Conservation (phyloP, 768 basidiomycete species). For the Auriscalpium orientale region DNA sequence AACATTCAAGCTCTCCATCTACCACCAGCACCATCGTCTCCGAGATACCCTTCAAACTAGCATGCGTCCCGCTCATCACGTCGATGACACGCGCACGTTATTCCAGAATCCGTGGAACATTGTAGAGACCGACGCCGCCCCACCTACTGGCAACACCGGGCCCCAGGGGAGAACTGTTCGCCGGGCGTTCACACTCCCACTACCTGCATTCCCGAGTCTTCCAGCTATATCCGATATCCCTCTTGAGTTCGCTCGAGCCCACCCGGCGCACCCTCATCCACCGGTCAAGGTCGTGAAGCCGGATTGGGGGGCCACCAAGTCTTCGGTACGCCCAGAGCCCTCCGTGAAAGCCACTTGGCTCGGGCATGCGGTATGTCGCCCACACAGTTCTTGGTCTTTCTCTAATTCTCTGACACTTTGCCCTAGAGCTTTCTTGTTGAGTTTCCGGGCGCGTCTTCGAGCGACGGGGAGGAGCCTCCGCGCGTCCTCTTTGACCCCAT, state of each 20-base stretch:
- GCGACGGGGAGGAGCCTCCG: slow-evolving; percentile 14
- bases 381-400: background rate
- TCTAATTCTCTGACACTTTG: background rate
- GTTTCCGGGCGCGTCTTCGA: slow-evolving; percentile 11
- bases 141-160: background rate
- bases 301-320: slow-evolving; percentile 13
- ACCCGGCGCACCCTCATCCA: slow-evolving; percentile 6
- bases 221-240: background rate
- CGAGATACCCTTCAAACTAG: background rate
- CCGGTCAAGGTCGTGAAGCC: slow-evolving; percentile 21
- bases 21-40: no score
- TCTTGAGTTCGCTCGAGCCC: slow-evolving; percentile 12
- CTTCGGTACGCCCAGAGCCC: background rate
- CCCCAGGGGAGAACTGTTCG: background rate
- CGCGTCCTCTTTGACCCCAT: slow-evolving; percentile 36
- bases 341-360: slow-evolving; percentile 28
- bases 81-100: slow-evolving; percentile 8
- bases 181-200: slow-evolving; percentile 6
- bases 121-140: background rate
- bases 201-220: slow-evolving; percentile 7
- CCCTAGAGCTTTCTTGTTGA: slow-evolving; percentile 24
- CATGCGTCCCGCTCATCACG: slow-evolving; percentile 11
- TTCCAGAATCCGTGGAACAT: slow-evolving; percentile 15
- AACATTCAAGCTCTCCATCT: no score
- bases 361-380: slow-evolving; percentile 28